These are phyloP conservation scores for Rhododendron ovatum DNA, from an alignment of 148 eudicot genomes.

Conservation along the genomic window DNA sequence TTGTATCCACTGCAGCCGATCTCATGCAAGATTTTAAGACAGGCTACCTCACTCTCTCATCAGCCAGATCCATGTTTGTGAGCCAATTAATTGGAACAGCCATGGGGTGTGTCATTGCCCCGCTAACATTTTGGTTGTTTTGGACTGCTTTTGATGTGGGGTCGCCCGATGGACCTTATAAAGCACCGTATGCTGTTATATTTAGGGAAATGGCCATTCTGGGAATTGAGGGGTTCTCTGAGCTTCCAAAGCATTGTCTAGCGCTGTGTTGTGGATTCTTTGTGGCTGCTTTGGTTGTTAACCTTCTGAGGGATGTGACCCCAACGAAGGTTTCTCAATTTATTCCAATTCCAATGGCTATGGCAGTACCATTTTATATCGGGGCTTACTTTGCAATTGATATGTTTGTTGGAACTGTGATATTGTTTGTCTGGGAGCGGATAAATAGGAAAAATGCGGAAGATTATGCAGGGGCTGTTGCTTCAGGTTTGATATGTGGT, in stretches of 20 bases:
- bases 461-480: slow-evolving; percentile 55
- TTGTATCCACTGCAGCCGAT: slow-evolving; percentile 69
- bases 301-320: slow-evolving; percentile 47
- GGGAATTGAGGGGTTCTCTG: slow-evolving; percentile 66
- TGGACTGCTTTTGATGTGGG: slow-evolving; percentile 75
- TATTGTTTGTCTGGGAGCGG: slow-evolving; percentile 38
- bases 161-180: slow-evolving; percentile 55
- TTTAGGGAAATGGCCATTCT: slow-evolving; percentile 71
- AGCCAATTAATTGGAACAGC: slow-evolving; percentile 69
- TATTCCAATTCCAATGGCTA: slow-evolving; percentile 73
- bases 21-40: slow-evolving; percentile 84
- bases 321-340: slow-evolving; percentile 43
- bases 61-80: slow-evolving; percentile 67
- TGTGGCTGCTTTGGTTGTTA: slow-evolving; percentile 45
- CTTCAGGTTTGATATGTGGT: slow-evolving; percentile 42
- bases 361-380: slow-evolving; percentile 71
- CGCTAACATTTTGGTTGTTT: slow-evolving; percentile 66
- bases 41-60: slow-evolving; percentile 60
- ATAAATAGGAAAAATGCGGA: slow-evolving; percentile 42
- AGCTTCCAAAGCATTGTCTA: slow-evolving; percentile 65
- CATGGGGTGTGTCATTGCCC: slow-evolving; percentile 71
- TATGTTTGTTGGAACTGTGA: slow-evolving; percentile 71
- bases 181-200: slow-evolving; percentile 73
- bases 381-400: slow-evolving; percentile 76
- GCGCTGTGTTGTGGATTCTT: slow-evolving; percentile 57